A percentile compares a stretch with the other conserved stretches of the same genome.
These are phyloP conservation scores for Eucalyptus tenuipes DNA, from an alignment of 345 rosid genomes.

Conservation along the genomic window DNA sequence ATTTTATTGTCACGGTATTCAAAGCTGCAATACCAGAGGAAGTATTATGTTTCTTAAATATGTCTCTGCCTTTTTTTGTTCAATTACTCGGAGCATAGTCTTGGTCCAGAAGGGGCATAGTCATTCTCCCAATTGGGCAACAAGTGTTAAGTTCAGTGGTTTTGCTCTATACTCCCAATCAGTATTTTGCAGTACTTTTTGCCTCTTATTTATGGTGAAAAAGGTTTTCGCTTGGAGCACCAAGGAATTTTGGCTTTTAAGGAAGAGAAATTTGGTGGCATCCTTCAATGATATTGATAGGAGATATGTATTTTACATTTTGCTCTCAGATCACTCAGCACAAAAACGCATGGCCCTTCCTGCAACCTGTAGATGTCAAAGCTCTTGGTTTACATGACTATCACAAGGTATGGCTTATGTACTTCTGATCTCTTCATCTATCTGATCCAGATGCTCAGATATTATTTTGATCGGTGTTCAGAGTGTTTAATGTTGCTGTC, in stretches of 20 bases:
- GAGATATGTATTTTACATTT: background rate
- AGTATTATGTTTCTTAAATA: background rate
- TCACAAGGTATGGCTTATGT: constrained; percentile 31
- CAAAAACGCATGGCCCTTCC: constrained; percentile 75
- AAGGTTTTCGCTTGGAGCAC: background rate
- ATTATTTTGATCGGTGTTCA: background rate
- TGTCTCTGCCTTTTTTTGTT: background rate
- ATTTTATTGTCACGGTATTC: background rate
- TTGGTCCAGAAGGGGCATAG: background rate
- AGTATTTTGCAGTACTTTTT: background rate
- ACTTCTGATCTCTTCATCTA: background rate
- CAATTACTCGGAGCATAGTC: background rate
- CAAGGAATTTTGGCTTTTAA: background rate
- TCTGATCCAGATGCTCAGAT: background rate
- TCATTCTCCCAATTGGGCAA: background rate
- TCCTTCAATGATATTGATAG: background rate
- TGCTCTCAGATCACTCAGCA: constrained; percentile 65
- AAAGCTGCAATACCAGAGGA: background rate
- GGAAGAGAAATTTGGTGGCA: background rate
- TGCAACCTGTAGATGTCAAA: constrained; percentile 79
- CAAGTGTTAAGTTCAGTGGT: background rate
- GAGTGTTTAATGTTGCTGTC: background rate
- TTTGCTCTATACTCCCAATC: background rate
- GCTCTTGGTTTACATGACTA: constrained; percentile 84
- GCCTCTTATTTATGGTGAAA: background rate